Evolutionary conservation across 2,329 filamentous ascomycete genomes (phyloP), one percentile per base, ranked within the genome.

Genomic region (Pseudocercospora macadamiae): DNA sequence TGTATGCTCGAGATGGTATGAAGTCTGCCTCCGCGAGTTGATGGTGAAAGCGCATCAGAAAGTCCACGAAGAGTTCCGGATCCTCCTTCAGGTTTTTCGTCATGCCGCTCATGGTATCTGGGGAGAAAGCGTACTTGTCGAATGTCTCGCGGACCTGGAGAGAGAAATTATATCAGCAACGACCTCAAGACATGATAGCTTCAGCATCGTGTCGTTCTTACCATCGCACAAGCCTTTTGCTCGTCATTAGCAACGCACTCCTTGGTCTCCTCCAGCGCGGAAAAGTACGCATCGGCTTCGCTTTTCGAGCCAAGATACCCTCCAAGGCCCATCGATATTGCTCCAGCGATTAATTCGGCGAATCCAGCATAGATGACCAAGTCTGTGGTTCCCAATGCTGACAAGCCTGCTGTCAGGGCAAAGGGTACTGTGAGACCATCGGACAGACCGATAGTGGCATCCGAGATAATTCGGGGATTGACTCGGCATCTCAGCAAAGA

Each of bases 21-120:
- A 74, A 75, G 42, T 78, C 75, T 1, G 78, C 78, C 57, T 75
- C 73, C 1, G 74, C 66, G 37, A 80, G 74, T 49, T 77, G 74
- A 63, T 81, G 77, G 61, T 82, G 73, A 60, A 82, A 82, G 21
- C 74, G 70, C 62, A 82, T 73, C 34, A 82, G 68, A 63, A 82
- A 82, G 18, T 78, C 76, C 21, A 76, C 72, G 21, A 80, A 72
- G 3, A 72, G 69, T 28, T 77, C 63, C 10, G 65, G 64, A 16
- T 63, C 57, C 7, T 47, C 54, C 26, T 34, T 34, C 18, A 68
- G 58, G 23, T 59, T 63, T 10, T 54, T 42, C 4, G 58, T 61
- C 51, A 72, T 64, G 14, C 57, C 36, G 10, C 61, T 42, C 45
- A 73, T 42, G 5, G 72, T 63, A 7, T 68, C 63, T 4, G 68